Percentiles rank a stretch among this genome's conserved stretches.
Evolutionary conservation across 768 basidiomycete species (phyloP).

Genomic region (Leucocoprinus sp.): DNA sequence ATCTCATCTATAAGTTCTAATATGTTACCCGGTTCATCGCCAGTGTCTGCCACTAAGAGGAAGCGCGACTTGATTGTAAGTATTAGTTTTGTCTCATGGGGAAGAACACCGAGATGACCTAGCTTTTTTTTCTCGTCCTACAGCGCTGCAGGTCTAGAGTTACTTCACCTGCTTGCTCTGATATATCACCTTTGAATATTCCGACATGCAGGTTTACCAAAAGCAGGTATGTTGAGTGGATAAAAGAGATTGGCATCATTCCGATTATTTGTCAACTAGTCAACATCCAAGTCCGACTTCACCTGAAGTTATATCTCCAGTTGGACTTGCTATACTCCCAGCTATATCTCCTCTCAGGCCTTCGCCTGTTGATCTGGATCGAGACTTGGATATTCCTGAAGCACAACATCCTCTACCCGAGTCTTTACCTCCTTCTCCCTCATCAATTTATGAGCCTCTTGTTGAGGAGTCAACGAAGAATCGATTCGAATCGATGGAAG

Average conservation of each 20-base stretch:
- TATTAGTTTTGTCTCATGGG: background rate
- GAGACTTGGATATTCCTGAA: constrained; percentile 22
- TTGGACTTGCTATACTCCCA: constrained; percentile 26
- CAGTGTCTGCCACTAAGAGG: background rate
- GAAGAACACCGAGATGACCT: background rate
- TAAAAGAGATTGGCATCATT: background rate
- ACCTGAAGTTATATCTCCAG: constrained; percentile 27
- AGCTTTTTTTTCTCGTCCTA: background rate
- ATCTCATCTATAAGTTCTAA: constrained; percentile 9
- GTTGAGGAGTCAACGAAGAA: background rate
- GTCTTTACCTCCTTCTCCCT: constrained; percentile 15
- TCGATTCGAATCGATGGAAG: background rate
- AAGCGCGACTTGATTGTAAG: background rate
- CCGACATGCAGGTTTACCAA: constrained; percentile 17
- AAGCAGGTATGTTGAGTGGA: constrained; percentile 16
- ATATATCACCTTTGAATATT: constrained; percentile 10
- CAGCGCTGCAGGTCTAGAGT: constrained; percentile 6
- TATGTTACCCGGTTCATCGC: background rate
- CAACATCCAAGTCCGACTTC: constrained; percentile 19
- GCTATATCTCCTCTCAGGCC: constrained; percentile 25
- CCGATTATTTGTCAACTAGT: constrained; percentile 10
- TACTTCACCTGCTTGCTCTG: constrained; percentile 1
- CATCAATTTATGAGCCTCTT: background rate
- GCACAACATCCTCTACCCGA: constrained; percentile 23
- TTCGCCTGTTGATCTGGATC: constrained; percentile 23